Conservation (phyloP, 2,329 filamentous ascomycete species). For the Aureobasidium sp. region DNA sequence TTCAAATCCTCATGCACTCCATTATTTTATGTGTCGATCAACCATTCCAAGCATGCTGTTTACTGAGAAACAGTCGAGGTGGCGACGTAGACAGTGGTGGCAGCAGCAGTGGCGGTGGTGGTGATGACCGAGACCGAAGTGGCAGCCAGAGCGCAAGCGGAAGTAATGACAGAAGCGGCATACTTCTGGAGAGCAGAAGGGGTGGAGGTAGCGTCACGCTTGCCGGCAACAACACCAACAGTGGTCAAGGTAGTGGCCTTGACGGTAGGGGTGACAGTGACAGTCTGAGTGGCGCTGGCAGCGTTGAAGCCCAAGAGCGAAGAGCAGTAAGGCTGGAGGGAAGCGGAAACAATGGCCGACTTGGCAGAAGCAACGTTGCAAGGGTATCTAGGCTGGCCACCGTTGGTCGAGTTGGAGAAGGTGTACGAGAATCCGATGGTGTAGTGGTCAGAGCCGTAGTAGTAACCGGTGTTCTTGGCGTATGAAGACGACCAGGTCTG, state of each 20-base stretch:
- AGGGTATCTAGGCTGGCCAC: neutral
- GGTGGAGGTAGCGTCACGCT: neutral
- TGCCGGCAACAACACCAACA: neutral
- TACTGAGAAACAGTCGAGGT: neutral
- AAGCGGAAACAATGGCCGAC: constrained; percentile 9
- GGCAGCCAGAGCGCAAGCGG: constrained; percentile 16
- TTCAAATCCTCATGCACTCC: too few relatives aligned
- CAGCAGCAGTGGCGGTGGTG: constrained; percentile 6
- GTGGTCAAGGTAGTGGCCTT: neutral
- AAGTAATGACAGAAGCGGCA: constrained; percentile 9
- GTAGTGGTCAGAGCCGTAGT: constrained; percentile 16
- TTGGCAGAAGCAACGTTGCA: constrained; percentile 17
- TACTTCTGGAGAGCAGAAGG: constrained; percentile 18
- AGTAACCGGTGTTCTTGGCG: constrained; percentile 21
- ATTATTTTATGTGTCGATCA: too few relatives aligned
- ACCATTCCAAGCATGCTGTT: neutral
- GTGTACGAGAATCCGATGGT: constrained; percentile 15
- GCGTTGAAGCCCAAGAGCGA: neutral
- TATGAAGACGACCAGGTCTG: constrained; percentile 20
- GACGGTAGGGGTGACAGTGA: constrained; percentile 2
- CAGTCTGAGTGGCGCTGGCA: neutral
- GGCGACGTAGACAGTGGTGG: neutral
- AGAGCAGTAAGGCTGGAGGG: constrained; percentile 19
- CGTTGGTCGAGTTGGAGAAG: constrained; percentile 18
- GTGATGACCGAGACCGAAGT: neutral